Conservation (phyloP, 179 eudicot genomes). For the Sideroxylon spinosum region DNA sequence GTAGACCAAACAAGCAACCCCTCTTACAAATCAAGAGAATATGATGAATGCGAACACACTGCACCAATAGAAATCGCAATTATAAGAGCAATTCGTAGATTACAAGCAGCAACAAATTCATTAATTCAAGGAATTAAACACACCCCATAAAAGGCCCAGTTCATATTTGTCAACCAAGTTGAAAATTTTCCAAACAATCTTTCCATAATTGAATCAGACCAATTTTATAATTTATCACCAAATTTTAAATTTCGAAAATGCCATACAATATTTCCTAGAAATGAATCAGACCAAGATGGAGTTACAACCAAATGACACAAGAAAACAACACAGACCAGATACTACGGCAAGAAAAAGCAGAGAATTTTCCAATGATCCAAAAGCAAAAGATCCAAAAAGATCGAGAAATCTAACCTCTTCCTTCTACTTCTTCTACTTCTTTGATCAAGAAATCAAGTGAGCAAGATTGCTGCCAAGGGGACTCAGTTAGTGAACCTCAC, state of each 20-base stretch:
- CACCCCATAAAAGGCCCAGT: background rate
- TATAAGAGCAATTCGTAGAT: background rate
- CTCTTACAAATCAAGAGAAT: constrained; percentile 15
- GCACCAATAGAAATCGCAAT: constrained; percentile 10
- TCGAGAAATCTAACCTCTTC: constrained; percentile 23
- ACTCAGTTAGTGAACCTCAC: constrained; percentile 17
- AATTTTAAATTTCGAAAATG: background rate
- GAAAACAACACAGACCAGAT: constrained; percentile 3
- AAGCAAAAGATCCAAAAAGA: constrained; percentile 9
- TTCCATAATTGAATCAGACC: constrained; percentile 7
- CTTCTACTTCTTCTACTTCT: constrained; percentile 8
- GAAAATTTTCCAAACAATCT: background rate
- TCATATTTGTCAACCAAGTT: background rate
- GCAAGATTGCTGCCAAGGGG: constrained; percentile 16
- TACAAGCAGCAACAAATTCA: constrained; percentile 1
- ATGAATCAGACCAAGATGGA: constrained; percentile 13
- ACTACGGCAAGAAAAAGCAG: background rate
- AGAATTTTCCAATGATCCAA: constrained; percentile 6
- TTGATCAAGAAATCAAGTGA: background rate
- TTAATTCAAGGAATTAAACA: background rate
- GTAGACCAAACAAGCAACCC: constrained; percentile 10
- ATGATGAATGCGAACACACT: background rate
- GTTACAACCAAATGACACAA: constrained; percentile 7
- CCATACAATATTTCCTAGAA: constrained; percentile 9
- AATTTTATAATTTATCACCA: background rate